Percentiles rank a stretch among this genome's conserved stretches.
Conservation (phyloP, 208 protist species). For the Acanthamoeba lenticulata region DNA sequence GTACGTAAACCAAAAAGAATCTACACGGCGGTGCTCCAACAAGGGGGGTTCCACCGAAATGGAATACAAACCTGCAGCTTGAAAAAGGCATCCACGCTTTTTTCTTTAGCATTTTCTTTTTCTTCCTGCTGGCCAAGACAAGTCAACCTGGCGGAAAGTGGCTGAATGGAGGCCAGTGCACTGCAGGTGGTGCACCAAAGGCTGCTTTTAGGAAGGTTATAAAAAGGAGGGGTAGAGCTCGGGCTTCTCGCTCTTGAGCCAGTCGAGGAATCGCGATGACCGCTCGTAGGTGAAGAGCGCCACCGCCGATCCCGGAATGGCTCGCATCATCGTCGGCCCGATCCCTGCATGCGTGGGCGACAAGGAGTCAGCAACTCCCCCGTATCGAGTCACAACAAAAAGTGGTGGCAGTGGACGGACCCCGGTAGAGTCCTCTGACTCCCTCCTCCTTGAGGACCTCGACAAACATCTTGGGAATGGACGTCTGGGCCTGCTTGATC, state of each 20-base stretch:
- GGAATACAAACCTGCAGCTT: too few relatives aligned
- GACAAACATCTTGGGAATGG: background rate
- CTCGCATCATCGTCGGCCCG: background rate
- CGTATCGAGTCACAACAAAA: background rate
- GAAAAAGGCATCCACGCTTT: too few relatives aligned
- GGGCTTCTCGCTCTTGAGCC: background rate
- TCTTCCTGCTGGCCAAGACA: too few relatives aligned
- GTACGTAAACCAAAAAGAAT: too few relatives aligned
- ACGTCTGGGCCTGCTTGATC: background rate
- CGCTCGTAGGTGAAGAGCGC: background rate
- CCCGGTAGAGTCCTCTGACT: background rate
- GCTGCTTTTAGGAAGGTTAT: background rate
- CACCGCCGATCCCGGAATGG: background rate
- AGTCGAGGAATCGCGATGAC: background rate
- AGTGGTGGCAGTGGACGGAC: background rate
- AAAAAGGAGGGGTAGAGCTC: background rate
- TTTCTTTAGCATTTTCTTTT: too few relatives aligned
- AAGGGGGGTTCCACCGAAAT: background rate
- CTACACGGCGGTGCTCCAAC: too few relatives aligned
- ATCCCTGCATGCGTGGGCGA: background rate
- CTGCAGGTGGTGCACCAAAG: too few relatives aligned
- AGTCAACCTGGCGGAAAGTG: too few relatives aligned
- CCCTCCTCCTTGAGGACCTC: background rate
- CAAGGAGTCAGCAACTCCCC: too few relatives aligned
- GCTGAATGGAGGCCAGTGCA: too few relatives aligned